Conservation (phyloP, 257 asterid species). For the Voacanga thouarsii region DNA sequence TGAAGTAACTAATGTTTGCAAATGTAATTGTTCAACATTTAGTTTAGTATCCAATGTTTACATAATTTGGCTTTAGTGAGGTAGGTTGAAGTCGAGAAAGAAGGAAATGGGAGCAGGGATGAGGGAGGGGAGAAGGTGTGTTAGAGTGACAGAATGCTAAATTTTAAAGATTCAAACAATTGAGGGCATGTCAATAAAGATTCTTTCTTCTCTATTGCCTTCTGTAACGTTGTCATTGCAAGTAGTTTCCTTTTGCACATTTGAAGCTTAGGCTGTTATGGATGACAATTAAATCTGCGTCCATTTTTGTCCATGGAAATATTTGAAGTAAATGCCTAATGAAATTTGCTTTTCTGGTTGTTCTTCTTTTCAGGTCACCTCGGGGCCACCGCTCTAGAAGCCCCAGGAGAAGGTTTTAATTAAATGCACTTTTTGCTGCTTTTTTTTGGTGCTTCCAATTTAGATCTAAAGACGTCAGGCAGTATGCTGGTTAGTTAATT, state of each 20-base stretch:
- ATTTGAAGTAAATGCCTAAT: background rate
- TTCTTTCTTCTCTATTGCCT: background rate
- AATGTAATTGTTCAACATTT: background rate
- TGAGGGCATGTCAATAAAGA: background rate
- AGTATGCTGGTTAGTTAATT: background rate
- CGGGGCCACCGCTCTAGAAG: conserved; percentile 87
- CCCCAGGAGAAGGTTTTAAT: conserved; percentile 78
- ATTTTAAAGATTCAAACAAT: background rate
- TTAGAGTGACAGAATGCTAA: background rate
- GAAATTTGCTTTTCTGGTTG: background rate
- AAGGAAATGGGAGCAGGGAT: background rate
- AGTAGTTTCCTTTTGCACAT: background rate
- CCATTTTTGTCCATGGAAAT: background rate
- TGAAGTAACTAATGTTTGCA: background rate
- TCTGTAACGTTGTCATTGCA: background rate
- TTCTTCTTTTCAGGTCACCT: conserved; percentile 63
- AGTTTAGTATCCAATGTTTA: background rate
- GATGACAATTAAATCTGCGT: background rate
- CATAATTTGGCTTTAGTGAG: background rate
- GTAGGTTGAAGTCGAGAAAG: background rate
- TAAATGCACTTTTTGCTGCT: conserved; percentile 8
- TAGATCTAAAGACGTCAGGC: background rate
- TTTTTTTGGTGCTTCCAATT: conserved; percentile 1
- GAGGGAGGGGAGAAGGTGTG: background rate
- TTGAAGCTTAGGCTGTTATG: background rate